Evolutionary conservation across 257 asterid species (phyloP).

Genomic region (Ophiorrhiza pumila): DNA sequence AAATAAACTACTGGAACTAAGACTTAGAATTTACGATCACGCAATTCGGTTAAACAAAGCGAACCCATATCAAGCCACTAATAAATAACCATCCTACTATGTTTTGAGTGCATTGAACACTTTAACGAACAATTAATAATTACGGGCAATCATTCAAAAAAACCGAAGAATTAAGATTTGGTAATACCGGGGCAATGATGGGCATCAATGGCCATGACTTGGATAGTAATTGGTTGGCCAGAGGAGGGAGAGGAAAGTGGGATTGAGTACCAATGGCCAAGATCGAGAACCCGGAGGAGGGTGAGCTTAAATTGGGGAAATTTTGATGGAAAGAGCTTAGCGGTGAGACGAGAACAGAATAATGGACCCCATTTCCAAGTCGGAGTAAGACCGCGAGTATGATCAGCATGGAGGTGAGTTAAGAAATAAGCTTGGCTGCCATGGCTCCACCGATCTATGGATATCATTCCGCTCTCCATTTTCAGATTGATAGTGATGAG

Average conservation of each 20-base stretch:
- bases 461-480: slow-evolving; percentile 80
- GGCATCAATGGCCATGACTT: slow-evolving; percentile 69
- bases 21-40: too few relatives aligned
- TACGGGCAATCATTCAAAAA: neutral
- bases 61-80: too few relatives aligned
- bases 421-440: slow-evolving; percentile 90
- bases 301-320: slow-evolving; percentile 72
- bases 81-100: too few relatives aligned
- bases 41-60: too few relatives aligned
- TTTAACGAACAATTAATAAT: neutral
- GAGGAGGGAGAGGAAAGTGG: slow-evolving; percentile 52
- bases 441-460: slow-evolving; percentile 73
- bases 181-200: slow-evolving; percentile 65
- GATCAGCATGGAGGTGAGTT: slow-evolving; percentile 91
- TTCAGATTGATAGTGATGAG: neutral
- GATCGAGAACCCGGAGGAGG: slow-evolving; percentile 56
- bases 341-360: slow-evolving; percentile 73
- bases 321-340: slow-evolving; percentile 63
- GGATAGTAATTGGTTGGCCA: slow-evolving; percentile 35
- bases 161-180: neutral
- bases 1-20: neutral
- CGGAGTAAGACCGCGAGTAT: slow-evolving; percentile 62
- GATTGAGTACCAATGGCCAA: slow-evolving; percentile 61
- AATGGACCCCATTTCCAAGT: slow-evolving; percentile 66
- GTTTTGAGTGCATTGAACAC: too few relatives aligned